Evolutionary conservation across 139 green algal species (phyloP).

Genomic region (Micractinium sp.): DNA sequence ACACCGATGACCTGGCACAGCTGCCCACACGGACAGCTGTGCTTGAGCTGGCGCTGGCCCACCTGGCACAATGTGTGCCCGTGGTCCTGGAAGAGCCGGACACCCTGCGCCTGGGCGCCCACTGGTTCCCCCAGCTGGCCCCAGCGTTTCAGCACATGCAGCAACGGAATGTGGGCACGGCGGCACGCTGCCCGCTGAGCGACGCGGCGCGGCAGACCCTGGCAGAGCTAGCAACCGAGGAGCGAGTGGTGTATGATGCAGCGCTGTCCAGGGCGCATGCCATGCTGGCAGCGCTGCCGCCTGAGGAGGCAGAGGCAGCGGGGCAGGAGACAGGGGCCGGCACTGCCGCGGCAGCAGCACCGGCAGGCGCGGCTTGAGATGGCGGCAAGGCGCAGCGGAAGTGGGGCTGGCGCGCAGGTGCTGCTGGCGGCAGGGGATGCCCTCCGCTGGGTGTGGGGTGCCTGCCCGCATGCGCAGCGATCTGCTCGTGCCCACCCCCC

Average conservation of each 20-base stretch:
- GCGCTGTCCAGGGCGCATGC: neutral
- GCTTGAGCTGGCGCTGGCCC: neutral
- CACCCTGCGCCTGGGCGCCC: neutral
- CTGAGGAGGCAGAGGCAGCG: neutral
- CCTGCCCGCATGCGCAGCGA: too few species aligned
- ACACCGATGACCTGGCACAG: neutral
- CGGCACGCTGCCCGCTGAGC: neutral
- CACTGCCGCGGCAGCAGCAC: too few species aligned
- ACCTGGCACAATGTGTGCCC: neutral
- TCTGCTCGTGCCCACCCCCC: too few species aligned
- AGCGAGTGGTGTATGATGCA: conserved; percentile 3
- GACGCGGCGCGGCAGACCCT: neutral
- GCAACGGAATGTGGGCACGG: neutral
- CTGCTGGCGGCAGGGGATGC: too few species aligned
- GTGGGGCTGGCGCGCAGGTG: too few species aligned
- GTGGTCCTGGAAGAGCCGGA: neutral
- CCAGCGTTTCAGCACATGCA: neutral
- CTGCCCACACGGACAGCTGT: neutral
- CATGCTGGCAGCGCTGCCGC: conserved; percentile 2
- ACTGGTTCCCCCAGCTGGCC: neutral
- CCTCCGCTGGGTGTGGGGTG: too few species aligned
- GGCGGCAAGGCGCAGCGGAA: too few species aligned
- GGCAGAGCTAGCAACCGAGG: neutral
- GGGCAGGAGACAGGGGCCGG: neutral
- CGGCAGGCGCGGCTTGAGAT: too few species aligned